A percentile compares a stretch with the other conserved stretches of the same genome.
phyloP scores from a whole-genome alignment of 805 yeast species.

The Metschnikowia noctiluminum region DNA sequence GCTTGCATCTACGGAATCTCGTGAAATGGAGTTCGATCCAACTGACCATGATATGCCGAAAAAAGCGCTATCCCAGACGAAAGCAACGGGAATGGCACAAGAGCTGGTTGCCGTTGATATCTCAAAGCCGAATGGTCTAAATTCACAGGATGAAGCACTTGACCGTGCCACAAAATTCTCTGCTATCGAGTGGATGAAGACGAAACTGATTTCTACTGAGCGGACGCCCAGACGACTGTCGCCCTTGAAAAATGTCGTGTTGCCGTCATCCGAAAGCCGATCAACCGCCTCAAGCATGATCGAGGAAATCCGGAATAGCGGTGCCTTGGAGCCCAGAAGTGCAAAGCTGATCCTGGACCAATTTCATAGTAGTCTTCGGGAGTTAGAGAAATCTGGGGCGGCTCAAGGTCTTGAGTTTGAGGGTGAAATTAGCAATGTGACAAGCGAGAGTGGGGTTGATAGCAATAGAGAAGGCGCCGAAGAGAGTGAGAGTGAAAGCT shows the following conservation, averaged over 20 bases:
- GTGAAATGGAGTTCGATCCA: slow-evolving; percentile 26
- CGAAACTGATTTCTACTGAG: neutral
- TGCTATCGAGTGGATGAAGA: neutral
- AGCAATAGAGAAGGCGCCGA: too few species aligned
- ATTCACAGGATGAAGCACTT: too few species aligned
- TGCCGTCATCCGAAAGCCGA: slow-evolving; percentile 4
- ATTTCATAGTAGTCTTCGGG: slow-evolving; percentile 23
- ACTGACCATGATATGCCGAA: slow-evolving; percentile 20
- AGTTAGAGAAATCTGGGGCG: slow-evolving; percentile 1
- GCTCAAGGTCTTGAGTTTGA: neutral
- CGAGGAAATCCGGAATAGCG: slow-evolving; percentile 13
- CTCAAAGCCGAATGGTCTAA: too few species aligned
- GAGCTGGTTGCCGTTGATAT: too few species aligned
- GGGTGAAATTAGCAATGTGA: too few species aligned
- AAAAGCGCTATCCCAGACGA: neutral
- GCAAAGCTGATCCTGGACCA: slow-evolving; percentile 23
- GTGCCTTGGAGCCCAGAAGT: slow-evolving; percentile 11
- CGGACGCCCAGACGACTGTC: slow-evolving; percentile 16
- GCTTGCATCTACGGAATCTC: neutral
- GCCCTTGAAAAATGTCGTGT: slow-evolving; percentile 13
- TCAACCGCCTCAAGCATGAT: slow-evolving; percentile 10
- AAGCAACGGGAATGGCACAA: too few species aligned
- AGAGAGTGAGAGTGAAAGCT: neutral
- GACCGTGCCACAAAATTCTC: neutral
- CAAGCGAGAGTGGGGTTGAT: too few species aligned